Conservation (phyloP, 1,284 basidiomycete genomes). For the Leccinum fuscescens region DNA sequence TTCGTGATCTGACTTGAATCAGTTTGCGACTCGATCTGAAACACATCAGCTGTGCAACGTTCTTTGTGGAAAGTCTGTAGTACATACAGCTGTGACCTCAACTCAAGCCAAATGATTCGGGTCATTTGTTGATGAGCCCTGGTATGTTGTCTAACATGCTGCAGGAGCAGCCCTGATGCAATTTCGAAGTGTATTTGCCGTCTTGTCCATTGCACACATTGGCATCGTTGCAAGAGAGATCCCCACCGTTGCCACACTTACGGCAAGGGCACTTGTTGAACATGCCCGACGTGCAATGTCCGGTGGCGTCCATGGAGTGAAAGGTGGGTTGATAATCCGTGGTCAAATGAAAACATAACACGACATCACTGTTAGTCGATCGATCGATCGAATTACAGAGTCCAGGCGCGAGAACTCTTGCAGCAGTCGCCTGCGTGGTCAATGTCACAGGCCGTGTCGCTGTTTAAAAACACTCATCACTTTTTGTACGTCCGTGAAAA, state of each 20-base stretch:
- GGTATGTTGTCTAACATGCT: no score
- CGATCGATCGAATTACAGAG: not conserved
- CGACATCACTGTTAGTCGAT: not conserved
- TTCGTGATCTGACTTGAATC: no score
- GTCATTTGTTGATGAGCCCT: no score
- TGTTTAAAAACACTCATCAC: not conserved
- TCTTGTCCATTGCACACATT: not conserved
- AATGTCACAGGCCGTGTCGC: not conserved
- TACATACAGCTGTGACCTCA: no score
- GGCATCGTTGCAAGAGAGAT: not conserved
- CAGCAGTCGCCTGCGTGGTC: conserved; percentile 3
- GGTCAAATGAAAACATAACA: not conserved
- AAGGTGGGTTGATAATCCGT: conserved; percentile 1
- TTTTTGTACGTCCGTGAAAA: not conserved
- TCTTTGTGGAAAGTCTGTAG: no score
- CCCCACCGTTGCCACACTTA: not conserved
- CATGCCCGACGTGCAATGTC: not conserved
- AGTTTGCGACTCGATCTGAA: no score
- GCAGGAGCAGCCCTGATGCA: not conserved
- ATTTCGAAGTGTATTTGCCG: not conserved
- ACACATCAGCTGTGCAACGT: no score
- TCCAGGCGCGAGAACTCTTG: not conserved
- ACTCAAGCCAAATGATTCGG: no score
- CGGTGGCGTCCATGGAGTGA: not conserved
- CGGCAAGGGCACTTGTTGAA: conserved; percentile 2